Conservation (phyloP, 257 asterid genomes). For the Thymus quinquecostatus region DNA sequence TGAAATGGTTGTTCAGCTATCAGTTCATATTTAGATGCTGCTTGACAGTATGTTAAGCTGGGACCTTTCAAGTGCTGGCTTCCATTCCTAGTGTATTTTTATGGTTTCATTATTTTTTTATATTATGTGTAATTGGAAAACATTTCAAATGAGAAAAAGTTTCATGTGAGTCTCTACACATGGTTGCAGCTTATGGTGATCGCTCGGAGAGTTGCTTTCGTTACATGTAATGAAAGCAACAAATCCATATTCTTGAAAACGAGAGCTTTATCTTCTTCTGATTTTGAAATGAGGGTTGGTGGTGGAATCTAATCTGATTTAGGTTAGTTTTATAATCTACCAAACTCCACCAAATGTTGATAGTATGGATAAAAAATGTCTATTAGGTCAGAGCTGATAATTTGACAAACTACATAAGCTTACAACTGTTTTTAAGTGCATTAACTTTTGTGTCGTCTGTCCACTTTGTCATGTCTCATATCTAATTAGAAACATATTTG, state of each 20-base stretch:
- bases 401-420: conserved; percentile 25
- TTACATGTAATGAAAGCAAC: conserved; percentile 38
- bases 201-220: conserved; percentile 15
- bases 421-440: conserved; percentile 24
- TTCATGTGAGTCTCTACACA: conserved; percentile 4
- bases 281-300: conserved; percentile 51
- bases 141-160: neutral
- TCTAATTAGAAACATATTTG: conserved; percentile 24
- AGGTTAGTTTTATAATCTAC: conserved; percentile 54
- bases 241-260: conserved; percentile 34
- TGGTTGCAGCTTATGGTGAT: conserved; percentile 15
- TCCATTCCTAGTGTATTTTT: conserved; percentile 2
- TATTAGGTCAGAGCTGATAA: conserved; percentile 32
- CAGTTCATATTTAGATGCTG: conserved; percentile 35
- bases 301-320: conserved; percentile 53
- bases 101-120: neutral
- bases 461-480: conserved; percentile 27
- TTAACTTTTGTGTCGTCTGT: conserved; percentile 27
- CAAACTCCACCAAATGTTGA: conserved; percentile 47
- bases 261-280: conserved; percentile 43
- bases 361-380: conserved; percentile 22
- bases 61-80: neutral
- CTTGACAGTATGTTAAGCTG: conserved; percentile 20
- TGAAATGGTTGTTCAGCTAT: conserved; percentile 46
- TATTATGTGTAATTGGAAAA: conserved; percentile 7